Percentiles rank a stretch among this genome's conserved stretches.
Conservation (phyloP, 805 yeast genomes). For the Isabelozyma heimii region DNA sequence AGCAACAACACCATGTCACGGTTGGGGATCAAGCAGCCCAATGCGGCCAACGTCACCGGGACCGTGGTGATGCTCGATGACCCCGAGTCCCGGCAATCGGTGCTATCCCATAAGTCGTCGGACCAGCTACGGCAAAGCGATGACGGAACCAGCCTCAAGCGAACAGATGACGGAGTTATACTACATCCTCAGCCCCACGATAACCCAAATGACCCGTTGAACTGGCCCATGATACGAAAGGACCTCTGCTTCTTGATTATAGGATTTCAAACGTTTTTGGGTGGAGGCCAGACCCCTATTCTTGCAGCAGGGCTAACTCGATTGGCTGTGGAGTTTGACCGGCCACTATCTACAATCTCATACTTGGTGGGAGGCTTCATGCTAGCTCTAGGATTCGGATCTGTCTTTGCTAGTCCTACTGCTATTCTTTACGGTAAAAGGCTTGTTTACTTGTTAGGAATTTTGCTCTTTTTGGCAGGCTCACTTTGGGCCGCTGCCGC, state of each 20-base stretch:
- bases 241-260: constrained; percentile 51
- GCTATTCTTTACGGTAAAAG: constrained; percentile 59
- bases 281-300: constrained; percentile 62
- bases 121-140: constrained; percentile 1
- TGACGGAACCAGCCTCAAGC: constrained; percentile 32
- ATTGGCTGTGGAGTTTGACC: constrained; percentile 42
- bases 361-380: constrained; percentile 58
- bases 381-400: constrained; percentile 59
- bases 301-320: constrained; percentile 54
- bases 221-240: constrained; percentile 62
- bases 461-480: constrained; percentile 48
- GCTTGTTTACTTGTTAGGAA: constrained; percentile 49
- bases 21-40: constrained; percentile 43
- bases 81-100: constrained; percentile 11
- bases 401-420: constrained; percentile 55
- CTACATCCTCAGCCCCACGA: constrained; percentile 63
- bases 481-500: constrained; percentile 55
- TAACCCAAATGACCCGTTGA: constrained; percentile 62
- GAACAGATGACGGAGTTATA: constrained; percentile 47
- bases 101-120: neutral
- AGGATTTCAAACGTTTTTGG: constrained; percentile 56
- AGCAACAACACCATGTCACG: neutral
- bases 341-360: constrained; percentile 40
- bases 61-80: constrained; percentile 42
- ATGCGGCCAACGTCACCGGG: constrained; percentile 43